Conservation (phyloP, 371 early-diverging fungal species). For the Chytridium lagenaria region DNA sequence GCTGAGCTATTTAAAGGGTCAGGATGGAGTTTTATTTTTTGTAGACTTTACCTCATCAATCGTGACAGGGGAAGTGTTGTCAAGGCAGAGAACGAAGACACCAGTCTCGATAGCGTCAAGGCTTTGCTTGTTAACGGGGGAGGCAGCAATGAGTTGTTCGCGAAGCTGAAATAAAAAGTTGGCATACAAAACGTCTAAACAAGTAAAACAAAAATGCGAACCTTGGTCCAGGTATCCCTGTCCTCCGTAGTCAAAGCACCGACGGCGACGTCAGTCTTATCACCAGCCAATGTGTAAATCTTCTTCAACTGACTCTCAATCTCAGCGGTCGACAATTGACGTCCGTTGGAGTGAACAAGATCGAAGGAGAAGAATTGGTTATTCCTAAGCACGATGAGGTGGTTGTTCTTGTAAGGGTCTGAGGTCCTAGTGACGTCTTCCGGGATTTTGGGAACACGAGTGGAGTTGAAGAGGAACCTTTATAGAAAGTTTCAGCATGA, state of each 20-base stretch:
- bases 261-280: slow-evolving; percentile 69
- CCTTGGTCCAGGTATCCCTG: slow-evolving; percentile 93
- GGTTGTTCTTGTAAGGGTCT: slow-evolving; percentile 79
- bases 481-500: not conserved
- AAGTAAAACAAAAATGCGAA: slow-evolving; percentile 44
- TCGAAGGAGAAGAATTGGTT: slow-evolving; percentile 88
- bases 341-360: slow-evolving; percentile 72
- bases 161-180: slow-evolving; percentile 51
- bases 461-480: slow-evolving; percentile 86
- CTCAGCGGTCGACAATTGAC: slow-evolving; percentile 82
- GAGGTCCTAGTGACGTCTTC: slow-evolving; percentile 77
- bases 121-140: slow-evolving; percentile 70
- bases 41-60: slow-evolving; percentile 72
- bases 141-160: slow-evolving; percentile 64
- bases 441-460: slow-evolving; percentile 87
- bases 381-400: slow-evolving; percentile 86
- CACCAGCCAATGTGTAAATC: slow-evolving; percentile 79
- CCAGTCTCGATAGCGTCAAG: slow-evolving; percentile 84
- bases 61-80: slow-evolving; percentile 80
- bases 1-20: slow-evolving; percentile 21
- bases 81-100: slow-evolving; percentile 86
- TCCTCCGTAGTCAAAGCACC: slow-evolving; percentile 91
- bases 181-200: slow-evolving; percentile 1
- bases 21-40: not conserved
- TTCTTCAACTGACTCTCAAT: slow-evolving; percentile 64